A percentile compares a stretch with the other conserved stretches of the same genome.
These are phyloP conservation scores for Neopestalotiopsis rosae DNA, from an alignment of 2,329 filamentous ascomycete species.

Conservation along the genomic window DNA sequence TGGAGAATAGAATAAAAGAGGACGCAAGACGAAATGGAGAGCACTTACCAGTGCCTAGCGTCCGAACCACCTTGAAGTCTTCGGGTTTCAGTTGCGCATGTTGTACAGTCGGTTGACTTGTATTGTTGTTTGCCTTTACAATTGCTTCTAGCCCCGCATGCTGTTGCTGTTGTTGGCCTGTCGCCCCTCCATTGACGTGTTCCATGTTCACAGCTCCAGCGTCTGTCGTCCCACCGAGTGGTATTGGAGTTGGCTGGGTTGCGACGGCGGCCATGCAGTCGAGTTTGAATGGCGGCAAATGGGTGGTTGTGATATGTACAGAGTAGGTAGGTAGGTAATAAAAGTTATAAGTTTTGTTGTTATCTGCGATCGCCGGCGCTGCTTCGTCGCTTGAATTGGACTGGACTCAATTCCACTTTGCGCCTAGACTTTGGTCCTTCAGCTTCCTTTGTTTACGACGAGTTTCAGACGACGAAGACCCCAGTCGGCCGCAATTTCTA, in stretches of 20 bases:
- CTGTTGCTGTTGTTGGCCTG: background rate
- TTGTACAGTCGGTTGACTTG: constrained; percentile 32
- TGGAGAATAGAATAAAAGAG: background rate
- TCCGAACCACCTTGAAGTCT: constrained; percentile 77
- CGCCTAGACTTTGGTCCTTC: background rate
- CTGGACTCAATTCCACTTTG: background rate
- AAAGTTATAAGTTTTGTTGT: background rate
- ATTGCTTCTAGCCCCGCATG: constrained; percentile 13
- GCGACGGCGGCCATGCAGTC: constrained; percentile 26
- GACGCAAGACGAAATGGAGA: background rate
- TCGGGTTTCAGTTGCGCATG: constrained; percentile 46
- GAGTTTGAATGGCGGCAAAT: background rate
- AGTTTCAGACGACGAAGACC: constrained; percentile 14
- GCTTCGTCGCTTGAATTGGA: background rate
- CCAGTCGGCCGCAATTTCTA: constrained; percentile 9
- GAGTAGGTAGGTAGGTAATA: background rate
- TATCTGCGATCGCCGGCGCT: background rate
- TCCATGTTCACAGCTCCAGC: constrained; percentile 17
- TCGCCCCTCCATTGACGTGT: constrained; percentile 17
- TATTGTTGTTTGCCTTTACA: constrained; percentile 18
- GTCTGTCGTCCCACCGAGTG: constrained; percentile 18
- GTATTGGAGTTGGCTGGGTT: constrained; percentile 22
- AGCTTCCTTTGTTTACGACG: background rate
- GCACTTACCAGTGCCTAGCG: constrained; percentile 72
- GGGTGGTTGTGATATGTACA: background rate